Evolutionary conservation across 2,329 filamentous ascomycete species (phyloP).

Genomic region (Epicoccum sorghinum): DNA sequence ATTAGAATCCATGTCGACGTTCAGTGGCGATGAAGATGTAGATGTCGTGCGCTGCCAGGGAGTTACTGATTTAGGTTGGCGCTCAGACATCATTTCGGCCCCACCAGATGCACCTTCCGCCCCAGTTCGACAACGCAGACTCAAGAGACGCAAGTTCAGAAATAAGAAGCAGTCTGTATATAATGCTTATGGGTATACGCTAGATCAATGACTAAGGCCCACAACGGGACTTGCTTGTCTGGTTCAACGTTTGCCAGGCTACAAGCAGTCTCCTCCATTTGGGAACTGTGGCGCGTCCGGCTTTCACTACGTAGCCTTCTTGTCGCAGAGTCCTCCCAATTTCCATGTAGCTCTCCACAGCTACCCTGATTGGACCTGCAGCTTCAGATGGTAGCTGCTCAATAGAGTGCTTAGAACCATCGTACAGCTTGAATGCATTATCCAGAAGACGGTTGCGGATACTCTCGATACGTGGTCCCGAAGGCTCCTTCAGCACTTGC

Average conservation of each 20-base stretch:
- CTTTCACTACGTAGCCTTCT: constrained; percentile 52
- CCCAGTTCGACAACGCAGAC: background rate
- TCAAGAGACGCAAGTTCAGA: background rate
- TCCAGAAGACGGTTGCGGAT: constrained; percentile 63
- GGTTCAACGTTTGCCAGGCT: constrained; percentile 62
- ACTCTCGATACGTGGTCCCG: constrained; percentile 53
- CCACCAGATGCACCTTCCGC: background rate
- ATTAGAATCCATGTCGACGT: constrained; percentile 18
- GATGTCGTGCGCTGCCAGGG: background rate
- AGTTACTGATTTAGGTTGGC: background rate
- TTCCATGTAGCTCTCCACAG: constrained; percentile 78
- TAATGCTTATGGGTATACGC: constrained; percentile 4
- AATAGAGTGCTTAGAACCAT: constrained; percentile 62
- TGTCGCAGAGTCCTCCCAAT: constrained; percentile 69
- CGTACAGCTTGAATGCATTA: constrained; percentile 67
- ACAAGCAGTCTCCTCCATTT: constrained; percentile 59
- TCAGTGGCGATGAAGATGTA: background rate
- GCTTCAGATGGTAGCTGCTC: constrained; percentile 65
- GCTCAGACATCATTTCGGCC: background rate
- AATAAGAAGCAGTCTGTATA: background rate
- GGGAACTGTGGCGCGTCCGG: constrained; percentile 55
- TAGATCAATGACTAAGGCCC: constrained; percentile 2
- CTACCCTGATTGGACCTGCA: constrained; percentile 68
- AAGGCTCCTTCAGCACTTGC: constrained; percentile 61
- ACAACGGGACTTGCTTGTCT: constrained; percentile 13